A percentile compares a stretch with the other conserved stretches of the same genome.
phyloP scores from a whole-genome alignment of 306 rosid species.

The Cicer pinnatifidum region DNA sequence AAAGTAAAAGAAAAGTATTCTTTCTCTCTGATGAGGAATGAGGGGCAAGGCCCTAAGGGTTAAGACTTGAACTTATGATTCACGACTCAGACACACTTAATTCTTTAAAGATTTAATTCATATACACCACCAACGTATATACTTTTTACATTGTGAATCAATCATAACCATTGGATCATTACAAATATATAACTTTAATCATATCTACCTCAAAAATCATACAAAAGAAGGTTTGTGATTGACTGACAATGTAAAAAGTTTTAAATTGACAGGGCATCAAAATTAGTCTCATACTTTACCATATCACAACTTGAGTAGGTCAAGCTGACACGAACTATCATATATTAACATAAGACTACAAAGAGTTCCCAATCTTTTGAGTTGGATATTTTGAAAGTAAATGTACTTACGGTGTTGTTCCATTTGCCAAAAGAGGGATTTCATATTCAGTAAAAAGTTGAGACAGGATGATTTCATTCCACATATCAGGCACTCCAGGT shows the following conservation, averaged over 20 bases:
- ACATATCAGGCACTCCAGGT: conserved; percentile 85
- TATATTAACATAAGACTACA: not conserved
- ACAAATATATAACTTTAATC: no score
- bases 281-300: no score
- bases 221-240: no score
- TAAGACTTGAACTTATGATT: conserved; percentile 18
- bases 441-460: conserved; percentile 53
- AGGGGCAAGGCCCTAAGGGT: not conserved
- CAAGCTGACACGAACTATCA: not conserved
- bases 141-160: no score
- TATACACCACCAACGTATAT: no score
- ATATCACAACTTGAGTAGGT: no score
- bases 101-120: no score
- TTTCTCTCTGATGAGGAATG: not conserved
- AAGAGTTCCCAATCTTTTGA: not conserved
- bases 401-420: conserved; percentile 49
- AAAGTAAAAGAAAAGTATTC: conserved; percentile 26
- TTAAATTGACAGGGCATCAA: no score
- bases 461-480: conserved; percentile 78
- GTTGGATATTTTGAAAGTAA: conserved; percentile 14
- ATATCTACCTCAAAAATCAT: no score
- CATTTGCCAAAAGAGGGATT: conserved; percentile 45
- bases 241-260: no score
- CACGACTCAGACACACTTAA: no score
- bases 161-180: no score